A percentile compares a stretch with the other conserved stretches of the same genome.
These are phyloP conservation scores for Penicillium paradoxum DNA, from an alignment of 495 filamentous ascomycete species.

Conservation along the genomic window DNA sequence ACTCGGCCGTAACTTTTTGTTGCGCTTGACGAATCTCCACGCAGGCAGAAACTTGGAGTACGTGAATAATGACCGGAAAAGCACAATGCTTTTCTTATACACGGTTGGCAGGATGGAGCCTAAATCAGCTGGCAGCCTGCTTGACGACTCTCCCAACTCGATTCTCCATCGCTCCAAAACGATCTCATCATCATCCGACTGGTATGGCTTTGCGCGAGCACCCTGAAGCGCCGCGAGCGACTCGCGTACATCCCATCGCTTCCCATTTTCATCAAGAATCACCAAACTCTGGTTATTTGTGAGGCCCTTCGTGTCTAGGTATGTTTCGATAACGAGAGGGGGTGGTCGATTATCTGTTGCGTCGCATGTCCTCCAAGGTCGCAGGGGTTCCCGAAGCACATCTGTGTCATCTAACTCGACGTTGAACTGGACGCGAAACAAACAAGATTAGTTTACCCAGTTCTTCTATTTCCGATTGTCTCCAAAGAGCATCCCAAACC, in stretches of 20 bases:
- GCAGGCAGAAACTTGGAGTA: constrained; percentile 78
- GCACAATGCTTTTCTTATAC: constrained; percentile 92
- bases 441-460: constrained; percentile 13
- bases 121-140: constrained; percentile 55
- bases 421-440: constrained; percentile 63
- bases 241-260: constrained; percentile 87
- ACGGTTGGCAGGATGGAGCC: constrained; percentile 72
- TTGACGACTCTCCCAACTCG: constrained; percentile 62
- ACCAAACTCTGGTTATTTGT: constrained; percentile 83
- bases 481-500: neutral
- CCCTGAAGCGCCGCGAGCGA: constrained; percentile 59
- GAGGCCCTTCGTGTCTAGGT: constrained; percentile 73
- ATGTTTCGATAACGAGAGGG: constrained; percentile 85
- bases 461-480: neutral
- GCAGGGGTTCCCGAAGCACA: constrained; percentile 71
- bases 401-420: constrained; percentile 91
- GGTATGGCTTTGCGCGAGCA: constrained; percentile 29
- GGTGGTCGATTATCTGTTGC: constrained; percentile 72
- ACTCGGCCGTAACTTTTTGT: constrained; percentile 59
- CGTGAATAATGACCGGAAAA: constrained; percentile 89
- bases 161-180: constrained; percentile 88
- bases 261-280: constrained; percentile 79
- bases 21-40: constrained; percentile 76
- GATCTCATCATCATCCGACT: constrained; percentile 54
- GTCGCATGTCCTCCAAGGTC: constrained; percentile 73